These are phyloP conservation scores for Babesia microti DNA, from an alignment of 169 alveolate genomes.

Conservation along the genomic window DNA sequence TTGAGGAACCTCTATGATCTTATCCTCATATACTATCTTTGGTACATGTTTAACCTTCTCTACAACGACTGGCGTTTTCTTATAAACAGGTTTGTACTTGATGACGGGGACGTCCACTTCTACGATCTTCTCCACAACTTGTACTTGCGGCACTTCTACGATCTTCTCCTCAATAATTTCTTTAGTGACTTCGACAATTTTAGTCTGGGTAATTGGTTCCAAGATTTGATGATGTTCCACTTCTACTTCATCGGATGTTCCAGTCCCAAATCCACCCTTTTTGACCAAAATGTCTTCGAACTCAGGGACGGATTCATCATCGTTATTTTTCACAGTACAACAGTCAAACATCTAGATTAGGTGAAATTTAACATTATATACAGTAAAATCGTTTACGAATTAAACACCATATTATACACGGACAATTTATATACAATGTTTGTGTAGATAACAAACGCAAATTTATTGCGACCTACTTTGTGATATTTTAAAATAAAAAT, in stretches of 20 bases:
- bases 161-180: constrained; percentile 61
- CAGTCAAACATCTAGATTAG: constrained; percentile 36
- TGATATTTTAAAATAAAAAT: too few species aligned
- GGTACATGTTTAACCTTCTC: constrained; percentile 65
- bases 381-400: too few species aligned
- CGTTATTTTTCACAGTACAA: constrained; percentile 17
- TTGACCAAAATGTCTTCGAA: constrained; percentile 26
- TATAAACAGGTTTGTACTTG: constrained; percentile 59
- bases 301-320: constrained; percentile 9
- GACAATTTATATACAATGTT: too few species aligned
- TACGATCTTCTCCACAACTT: constrained; percentile 63
- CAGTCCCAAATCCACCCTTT: constrained; percentile 41
- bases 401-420: too few species aligned
- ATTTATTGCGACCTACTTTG: too few species aligned
- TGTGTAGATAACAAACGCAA: too few species aligned
- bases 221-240: constrained; percentile 44
- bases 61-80: constrained; percentile 61
- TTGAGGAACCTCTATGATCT: constrained; percentile 72
- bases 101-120: constrained; percentile 63
- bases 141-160: constrained; percentile 68
- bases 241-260: constrained; percentile 15
- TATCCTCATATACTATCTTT: constrained; percentile 58
- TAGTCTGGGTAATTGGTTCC: constrained; percentile 55
- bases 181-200: constrained; percentile 60
- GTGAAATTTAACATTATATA: too few species aligned